Conservation (phyloP, 495 filamentous ascomycete genomes). For the Achaetomiella virescens region DNA sequence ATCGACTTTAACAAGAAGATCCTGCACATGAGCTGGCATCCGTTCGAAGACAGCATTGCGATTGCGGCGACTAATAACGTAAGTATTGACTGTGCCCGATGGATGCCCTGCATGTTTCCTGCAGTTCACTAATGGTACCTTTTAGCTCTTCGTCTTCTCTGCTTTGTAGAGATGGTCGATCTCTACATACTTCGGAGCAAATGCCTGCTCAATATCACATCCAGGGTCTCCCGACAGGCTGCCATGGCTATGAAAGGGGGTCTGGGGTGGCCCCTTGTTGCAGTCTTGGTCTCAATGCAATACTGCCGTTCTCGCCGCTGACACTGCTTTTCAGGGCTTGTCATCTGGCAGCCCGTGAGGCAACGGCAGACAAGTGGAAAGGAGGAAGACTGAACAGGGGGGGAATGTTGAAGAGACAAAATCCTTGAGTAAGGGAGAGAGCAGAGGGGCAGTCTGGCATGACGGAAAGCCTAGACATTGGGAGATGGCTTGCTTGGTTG, state of each 20-base stretch:
- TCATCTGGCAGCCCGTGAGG: not conserved
- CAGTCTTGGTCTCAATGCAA: not conserved
- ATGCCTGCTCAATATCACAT: not conserved
- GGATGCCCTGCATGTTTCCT: not conserved
- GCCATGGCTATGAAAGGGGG: not conserved
- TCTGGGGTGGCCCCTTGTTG: not conserved
- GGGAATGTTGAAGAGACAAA: not conserved
- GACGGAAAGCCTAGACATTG: not conserved
- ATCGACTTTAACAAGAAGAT: slow-evolving; percentile 99
- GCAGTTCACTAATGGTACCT: slow-evolving; percentile 19
- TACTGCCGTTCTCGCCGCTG: not conserved
- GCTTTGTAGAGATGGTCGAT: slow-evolving; percentile 57
- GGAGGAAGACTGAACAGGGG: not conserved
- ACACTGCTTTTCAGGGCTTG: not conserved
- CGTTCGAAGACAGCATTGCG: slow-evolving; percentile 98
- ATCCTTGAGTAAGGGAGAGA: not conserved
- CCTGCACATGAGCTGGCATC: slow-evolving; percentile 99
- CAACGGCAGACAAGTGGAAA: not conserved
- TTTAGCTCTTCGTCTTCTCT: slow-evolving; percentile 95
- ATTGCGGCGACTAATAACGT: slow-evolving; percentile 99
- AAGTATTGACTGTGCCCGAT: slow-evolving; percentile 36
- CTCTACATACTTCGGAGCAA: slow-evolving; percentile 4
- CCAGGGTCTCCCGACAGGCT: not conserved
- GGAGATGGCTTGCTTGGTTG: not conserved
- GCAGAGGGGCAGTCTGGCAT: not conserved